Percentiles rank a stretch among this genome's conserved stretches.
Conservation (phyloP, 495 filamentous ascomycete species). For the Aspergillus olivimuriae region DNA sequence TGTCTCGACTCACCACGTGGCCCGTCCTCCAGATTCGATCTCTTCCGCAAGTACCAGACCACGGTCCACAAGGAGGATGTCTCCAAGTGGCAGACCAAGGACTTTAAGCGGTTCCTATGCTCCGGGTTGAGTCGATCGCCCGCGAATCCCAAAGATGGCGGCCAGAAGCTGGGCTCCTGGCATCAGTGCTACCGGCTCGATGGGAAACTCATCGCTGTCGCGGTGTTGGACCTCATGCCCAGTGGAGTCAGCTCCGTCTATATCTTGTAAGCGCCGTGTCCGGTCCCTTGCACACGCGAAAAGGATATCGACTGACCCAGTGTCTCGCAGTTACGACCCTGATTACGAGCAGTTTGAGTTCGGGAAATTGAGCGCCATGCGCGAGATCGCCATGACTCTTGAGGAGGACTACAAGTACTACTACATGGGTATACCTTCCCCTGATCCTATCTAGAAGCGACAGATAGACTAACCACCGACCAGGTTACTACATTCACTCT, state of each 20-base stretch:
- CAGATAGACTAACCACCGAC: not conserved
- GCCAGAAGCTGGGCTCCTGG: conserved; percentile 73
- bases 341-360: conserved; percentile 73
- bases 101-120: conserved; percentile 84
- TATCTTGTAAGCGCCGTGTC: conserved; percentile 53
- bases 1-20: conserved; percentile 2
- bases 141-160: conserved; percentile 35
- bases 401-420: conserved; percentile 71
- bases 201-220: conserved; percentile 79
- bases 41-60: conserved; percentile 85
- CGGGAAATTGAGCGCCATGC: conserved; percentile 81
- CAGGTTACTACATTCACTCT: conserved; percentile 64
- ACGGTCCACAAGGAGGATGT: conserved; percentile 70
- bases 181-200: conserved; percentile 94
- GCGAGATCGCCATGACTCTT: conserved; percentile 72
- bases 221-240: conserved; percentile 83
- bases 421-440: conserved; percentile 68
- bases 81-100: conserved; percentile 55
- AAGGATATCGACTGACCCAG: conserved; percentile 1
- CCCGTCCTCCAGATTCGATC: conserved; percentile 39
- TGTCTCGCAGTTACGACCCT: conserved; percentile 58
- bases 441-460: not conserved
- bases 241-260: conserved; percentile 89
- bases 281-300: not conserved
- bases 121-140: conserved; percentile 62